Conservation (phyloP, 2,329 filamentous ascomycete species). For the Trichoderma endophyticum region DNA sequence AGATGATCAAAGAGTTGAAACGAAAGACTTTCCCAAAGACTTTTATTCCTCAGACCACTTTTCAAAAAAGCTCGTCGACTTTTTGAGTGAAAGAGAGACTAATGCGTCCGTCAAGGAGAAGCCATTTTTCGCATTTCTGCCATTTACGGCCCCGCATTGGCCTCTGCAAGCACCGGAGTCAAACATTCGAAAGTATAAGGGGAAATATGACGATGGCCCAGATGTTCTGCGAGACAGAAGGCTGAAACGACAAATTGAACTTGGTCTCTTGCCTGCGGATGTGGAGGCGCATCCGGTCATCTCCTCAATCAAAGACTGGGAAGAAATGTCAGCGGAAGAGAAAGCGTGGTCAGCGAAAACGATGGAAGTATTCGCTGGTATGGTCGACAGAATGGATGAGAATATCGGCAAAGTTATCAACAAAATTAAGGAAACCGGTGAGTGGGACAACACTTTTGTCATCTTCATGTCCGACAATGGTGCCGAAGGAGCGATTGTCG, state of each 20-base stretch:
- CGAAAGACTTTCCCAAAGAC: neutral
- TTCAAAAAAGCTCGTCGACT: neutral
- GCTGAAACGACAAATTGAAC: conserved; percentile 52
- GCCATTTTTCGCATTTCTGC: conserved; percentile 59
- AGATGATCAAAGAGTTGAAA: conserved; percentile 2
- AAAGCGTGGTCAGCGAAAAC: conserved; percentile 47
- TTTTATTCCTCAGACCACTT: conserved; percentile 11
- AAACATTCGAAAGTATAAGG: conserved; percentile 54
- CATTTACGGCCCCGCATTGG: conserved; percentile 63
- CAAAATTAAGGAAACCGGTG: conserved; percentile 52
- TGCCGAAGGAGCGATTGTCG: conserved; percentile 56
- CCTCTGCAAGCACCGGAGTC: conserved; percentile 57
- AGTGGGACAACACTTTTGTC: conserved; percentile 54
- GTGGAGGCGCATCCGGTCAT: conserved; percentile 51
- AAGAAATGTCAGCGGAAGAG: conserved; percentile 44
- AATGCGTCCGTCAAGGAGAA: conserved; percentile 32
- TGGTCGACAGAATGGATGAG: conserved; percentile 60
- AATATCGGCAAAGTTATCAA: conserved; percentile 58
- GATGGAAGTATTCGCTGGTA: conserved; percentile 62
- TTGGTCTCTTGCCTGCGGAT: conserved; percentile 52
- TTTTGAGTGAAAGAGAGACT: conserved; percentile 16
- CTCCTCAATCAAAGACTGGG: conserved; percentile 45
- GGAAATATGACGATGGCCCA: conserved; percentile 59
- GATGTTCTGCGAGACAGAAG: conserved; percentile 52
- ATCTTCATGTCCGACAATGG: conserved; percentile 64